A percentile compares a stretch with the other conserved stretches of the same genome.
Evolutionary conservation across 1,284 basidiomycete species (phyloP).

Genomic region (Exobasidium cylindrosporum): DNA sequence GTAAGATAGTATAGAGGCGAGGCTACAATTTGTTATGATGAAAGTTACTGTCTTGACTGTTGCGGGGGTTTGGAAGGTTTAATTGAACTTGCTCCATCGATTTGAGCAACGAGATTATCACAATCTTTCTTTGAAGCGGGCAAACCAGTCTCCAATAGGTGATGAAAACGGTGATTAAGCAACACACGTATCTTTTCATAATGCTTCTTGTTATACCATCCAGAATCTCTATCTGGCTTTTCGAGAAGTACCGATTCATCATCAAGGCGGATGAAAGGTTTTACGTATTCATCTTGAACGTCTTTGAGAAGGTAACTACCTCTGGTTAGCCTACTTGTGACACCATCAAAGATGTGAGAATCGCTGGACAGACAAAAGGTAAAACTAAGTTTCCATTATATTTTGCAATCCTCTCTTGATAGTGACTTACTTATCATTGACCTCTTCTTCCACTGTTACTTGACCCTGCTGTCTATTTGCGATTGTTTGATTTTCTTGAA

Average conservation of each 20-base stretch:
- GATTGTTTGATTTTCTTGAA: not conserved
- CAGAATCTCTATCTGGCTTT: slow-evolving; percentile 11
- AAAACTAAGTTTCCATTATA: too few species aligned
- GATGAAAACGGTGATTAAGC: slow-evolving; percentile 1
- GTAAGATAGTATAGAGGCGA: too few species aligned
- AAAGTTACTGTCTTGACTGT: too few species aligned
- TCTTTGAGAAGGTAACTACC: slow-evolving; percentile 92
- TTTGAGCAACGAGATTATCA: not conserved
- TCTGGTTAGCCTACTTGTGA: slow-evolving; percentile 71
- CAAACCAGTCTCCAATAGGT: not conserved
- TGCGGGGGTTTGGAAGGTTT: too few species aligned
- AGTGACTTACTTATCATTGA: slow-evolving; percentile 1
- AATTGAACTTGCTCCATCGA: not conserved
- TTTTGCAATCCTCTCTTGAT: too few species aligned
- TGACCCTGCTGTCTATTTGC: not conserved
- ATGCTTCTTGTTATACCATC: slow-evolving; percentile 13
- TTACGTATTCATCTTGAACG: slow-evolving; percentile 71
- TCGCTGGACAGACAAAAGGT: not conserved
- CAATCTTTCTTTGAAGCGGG: slow-evolving; percentile 4
- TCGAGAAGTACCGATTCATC: slow-evolving; percentile 15
- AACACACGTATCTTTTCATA: slow-evolving; percentile 12
- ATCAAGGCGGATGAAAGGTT: slow-evolving; percentile 26
- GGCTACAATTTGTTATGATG: too few species aligned
- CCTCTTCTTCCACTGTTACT: slow-evolving; percentile 20
- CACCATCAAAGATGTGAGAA: slow-evolving; percentile 81